Percentiles rank a stretch among this genome's conserved stretches.
phyloP scores from a whole-genome alignment of 805 yeast species.

The Starmera quercuum region DNA sequence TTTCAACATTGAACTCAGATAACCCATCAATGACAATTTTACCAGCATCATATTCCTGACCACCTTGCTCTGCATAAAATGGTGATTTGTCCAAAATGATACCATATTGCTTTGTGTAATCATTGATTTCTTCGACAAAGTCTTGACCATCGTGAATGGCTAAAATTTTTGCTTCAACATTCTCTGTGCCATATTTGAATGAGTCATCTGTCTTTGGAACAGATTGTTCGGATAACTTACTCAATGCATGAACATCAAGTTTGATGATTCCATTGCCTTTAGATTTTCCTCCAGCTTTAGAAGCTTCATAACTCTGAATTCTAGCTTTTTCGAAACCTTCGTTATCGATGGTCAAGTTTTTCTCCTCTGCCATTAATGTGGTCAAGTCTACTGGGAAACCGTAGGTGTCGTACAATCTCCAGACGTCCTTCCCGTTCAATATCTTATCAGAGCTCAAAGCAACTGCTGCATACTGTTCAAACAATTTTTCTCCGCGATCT shows the following conservation, averaged over 20 bases:
- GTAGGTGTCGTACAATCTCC: slow-evolving; percentile 97
- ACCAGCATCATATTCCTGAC: slow-evolving; percentile 97
- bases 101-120: slow-evolving; percentile 56
- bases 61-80: slow-evolving; percentile 98
- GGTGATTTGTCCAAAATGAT: slow-evolving; percentile 82
- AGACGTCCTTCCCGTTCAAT: slow-evolving; percentile 88
- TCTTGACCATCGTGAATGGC: slow-evolving; percentile 62
- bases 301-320: slow-evolving; percentile 86
- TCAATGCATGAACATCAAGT: slow-evolving; percentile 86
- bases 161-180: slow-evolving; percentile 60
- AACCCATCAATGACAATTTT: slow-evolving; percentile 80
- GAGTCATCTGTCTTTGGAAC: slow-evolving; percentile 81
- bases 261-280: slow-evolving; percentile 56
- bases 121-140: slow-evolving; percentile 46
- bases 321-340: slow-evolving; percentile 88
- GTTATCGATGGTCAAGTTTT: slow-evolving; percentile 87
- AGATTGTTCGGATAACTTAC: slow-evolving; percentile 52
- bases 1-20: slow-evolving; percentile 82
- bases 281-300: slow-evolving; percentile 76
- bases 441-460: slow-evolving; percentile 72
- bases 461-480: slow-evolving; percentile 83
- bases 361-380: slow-evolving; percentile 97
- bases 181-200: slow-evolving; percentile 66
- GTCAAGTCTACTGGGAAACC: slow-evolving; percentile 99
- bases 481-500: slow-evolving; percentile 95